phyloP scores from a whole-genome alignment of 495 filamentous ascomycete species.

The Astrothelium macrocarpum region DNA sequence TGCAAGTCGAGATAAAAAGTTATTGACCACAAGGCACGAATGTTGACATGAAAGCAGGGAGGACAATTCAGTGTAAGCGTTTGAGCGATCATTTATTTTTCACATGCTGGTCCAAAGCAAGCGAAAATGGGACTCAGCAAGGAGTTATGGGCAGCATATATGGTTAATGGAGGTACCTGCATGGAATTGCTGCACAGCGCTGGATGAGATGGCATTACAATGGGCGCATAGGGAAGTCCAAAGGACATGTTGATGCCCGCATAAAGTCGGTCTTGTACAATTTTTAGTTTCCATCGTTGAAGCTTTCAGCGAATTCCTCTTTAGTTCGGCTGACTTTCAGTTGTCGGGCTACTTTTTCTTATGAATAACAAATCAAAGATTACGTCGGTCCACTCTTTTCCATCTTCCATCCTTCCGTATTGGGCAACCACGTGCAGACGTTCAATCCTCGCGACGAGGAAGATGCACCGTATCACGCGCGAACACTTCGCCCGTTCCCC shows the following conservation, averaged over 20 bases:
- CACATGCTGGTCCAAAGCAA: not conserved
- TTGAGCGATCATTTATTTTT: constrained; percentile 1
- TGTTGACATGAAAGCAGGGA: not conserved
- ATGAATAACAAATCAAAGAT: not conserved
- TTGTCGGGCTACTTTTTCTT: not conserved
- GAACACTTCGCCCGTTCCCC: too few relatives aligned
- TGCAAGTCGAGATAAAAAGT: not conserved
- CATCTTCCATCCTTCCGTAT: not conserved
- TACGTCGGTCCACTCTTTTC: not conserved
- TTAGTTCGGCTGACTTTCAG: not conserved
- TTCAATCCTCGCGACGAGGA: not conserved
- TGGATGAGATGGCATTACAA: not conserved
- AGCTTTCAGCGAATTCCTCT: not conserved
- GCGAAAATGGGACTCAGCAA: not conserved
- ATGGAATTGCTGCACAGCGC: not conserved
- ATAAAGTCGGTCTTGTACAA: not conserved
- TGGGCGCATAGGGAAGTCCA: not conserved
- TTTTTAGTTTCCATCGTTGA: not conserved
- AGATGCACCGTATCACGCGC: not conserved
- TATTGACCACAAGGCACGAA: not conserved
- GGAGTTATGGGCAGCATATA: not conserved
- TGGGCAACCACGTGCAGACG: not conserved
- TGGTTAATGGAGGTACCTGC: not conserved
- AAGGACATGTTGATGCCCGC: not conserved
- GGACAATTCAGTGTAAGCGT: not conserved